phyloP scores from a whole-genome alignment of 495 filamentous ascomycete genomes.

The Aspergillus bridgeri region DNA sequence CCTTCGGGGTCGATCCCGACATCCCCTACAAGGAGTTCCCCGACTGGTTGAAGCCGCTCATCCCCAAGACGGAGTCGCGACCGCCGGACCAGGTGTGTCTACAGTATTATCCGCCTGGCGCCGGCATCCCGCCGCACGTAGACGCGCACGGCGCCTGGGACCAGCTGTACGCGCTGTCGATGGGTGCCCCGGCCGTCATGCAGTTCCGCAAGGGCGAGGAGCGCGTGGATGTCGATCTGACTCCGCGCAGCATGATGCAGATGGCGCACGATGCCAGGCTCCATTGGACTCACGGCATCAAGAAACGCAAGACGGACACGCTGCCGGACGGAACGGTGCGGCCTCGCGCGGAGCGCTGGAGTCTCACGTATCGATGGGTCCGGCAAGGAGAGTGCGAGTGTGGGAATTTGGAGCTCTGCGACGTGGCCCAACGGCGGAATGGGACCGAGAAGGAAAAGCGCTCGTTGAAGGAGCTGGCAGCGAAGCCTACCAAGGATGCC shows the following conservation, averaged over 20 bases:
- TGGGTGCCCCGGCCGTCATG: conserved; percentile 38
- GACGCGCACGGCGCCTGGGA: conserved; percentile 38
- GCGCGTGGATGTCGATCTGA: conserved; percentile 32
- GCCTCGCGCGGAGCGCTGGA: conserved; percentile 32
- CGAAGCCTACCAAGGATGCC: conserved; percentile 3
- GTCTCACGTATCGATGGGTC: conserved; percentile 41
- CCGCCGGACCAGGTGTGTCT: conserved; percentile 42
- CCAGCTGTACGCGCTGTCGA: conserved; percentile 38
- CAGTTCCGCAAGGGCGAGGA: conserved; percentile 30
- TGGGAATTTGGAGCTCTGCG: conserved; percentile 36
- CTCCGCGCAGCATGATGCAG: conserved; percentile 38
- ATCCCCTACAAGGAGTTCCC: conserved; percentile 41
- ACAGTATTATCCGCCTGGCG: conserved; percentile 41
- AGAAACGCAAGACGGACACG: conserved; percentile 38
- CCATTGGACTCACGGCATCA: conserved; percentile 44
- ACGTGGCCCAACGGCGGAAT: conserved; percentile 33
- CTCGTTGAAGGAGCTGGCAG: conserved; percentile 25
- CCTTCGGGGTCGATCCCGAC: conserved; percentile 36
- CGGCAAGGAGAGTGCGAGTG: conserved; percentile 38
- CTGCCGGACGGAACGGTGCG: conserved; percentile 31
- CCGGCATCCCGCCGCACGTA: conserved; percentile 41
- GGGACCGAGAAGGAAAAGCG: conserved; percentile 40
- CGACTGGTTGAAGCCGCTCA: conserved; percentile 34
- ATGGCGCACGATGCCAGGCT: conserved; percentile 34
- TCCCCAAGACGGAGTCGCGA: conserved; percentile 33